Conservation (phyloP, 345 rosid genomes). For the Draba incana region DNA sequence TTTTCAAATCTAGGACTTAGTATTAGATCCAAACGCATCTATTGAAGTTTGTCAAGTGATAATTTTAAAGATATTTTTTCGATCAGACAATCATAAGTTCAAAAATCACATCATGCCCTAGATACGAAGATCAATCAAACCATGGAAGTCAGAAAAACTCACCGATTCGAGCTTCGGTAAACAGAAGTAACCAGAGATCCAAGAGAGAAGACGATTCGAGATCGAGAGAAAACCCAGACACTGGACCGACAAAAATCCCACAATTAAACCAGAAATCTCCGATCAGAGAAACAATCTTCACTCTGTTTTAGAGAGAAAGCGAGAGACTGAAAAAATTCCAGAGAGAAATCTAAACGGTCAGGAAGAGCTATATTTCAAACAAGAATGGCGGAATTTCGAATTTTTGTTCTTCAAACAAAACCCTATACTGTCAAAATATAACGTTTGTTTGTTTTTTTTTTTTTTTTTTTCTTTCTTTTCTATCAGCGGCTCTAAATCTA, state of each 20-base stretch:
- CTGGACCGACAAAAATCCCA: slow-evolving; percentile 36
- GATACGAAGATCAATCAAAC: slow-evolving; percentile 33
- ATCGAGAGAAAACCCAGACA: slow-evolving; percentile 39
- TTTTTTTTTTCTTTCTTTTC: not conserved
- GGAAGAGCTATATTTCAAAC: slow-evolving; percentile 53
- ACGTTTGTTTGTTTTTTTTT: slow-evolving; percentile 15
- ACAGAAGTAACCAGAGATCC: slow-evolving; percentile 20
- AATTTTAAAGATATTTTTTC: not conserved
- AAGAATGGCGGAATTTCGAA: slow-evolving; percentile 56
- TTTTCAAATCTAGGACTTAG: not conserved
- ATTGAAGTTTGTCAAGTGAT: not conserved
- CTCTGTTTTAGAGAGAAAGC: slow-evolving; percentile 9
- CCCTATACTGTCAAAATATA: slow-evolving; percentile 48
- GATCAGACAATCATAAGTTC: not conserved
- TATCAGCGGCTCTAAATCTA: slow-evolving; percentile 41
- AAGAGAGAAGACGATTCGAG: slow-evolving; percentile 14
- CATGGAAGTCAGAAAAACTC: slow-evolving; percentile 18
- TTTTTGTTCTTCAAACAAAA: slow-evolving; percentile 42
- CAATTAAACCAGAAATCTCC: slow-evolving; percentile 29
- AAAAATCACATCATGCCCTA: slow-evolving; percentile 14
- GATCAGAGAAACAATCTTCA: slow-evolving; percentile 22
- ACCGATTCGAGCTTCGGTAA: slow-evolving; percentile 50
- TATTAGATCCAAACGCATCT: not conserved
- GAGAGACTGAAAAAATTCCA: slow-evolving; percentile 17
- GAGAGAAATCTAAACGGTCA: slow-evolving; percentile 55